These are phyloP conservation scores for Daedalea quercina DNA, from an alignment of 768 basidiomycete genomes.

Conservation along the genomic window DNA sequence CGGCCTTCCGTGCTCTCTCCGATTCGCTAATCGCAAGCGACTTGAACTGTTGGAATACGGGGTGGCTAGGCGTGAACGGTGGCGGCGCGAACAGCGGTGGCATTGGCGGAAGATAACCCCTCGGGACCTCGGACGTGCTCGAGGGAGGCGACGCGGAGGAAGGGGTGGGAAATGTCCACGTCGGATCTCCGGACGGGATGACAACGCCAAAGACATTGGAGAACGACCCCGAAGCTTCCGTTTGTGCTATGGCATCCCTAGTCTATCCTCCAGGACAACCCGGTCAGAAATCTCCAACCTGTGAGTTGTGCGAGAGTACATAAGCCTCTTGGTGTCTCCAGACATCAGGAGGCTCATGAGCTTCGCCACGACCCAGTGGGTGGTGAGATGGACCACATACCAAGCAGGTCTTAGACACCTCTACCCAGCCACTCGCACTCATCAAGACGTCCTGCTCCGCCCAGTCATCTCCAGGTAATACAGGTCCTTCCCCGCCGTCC, in stretches of 20 bases:
- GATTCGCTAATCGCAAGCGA: conserved; percentile 51
- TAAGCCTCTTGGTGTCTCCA: background rate
- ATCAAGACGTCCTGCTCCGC: conserved; percentile 67
- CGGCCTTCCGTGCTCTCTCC: conserved; percentile 42
- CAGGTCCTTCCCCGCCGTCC: conserved; percentile 54
- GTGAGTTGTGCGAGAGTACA: background rate
- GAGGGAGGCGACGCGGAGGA: background rate
- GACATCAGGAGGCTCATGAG: background rate
- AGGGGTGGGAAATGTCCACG: background rate
- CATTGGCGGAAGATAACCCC: conserved; percentile 38
- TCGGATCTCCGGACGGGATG: background rate
- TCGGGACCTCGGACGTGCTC: conserved; percentile 13
- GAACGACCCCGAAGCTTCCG: conserved; percentile 28
- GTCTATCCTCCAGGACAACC: conserved; percentile 11
- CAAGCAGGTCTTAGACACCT: conserved; percentile 57
- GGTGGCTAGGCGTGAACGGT: conserved; percentile 72
- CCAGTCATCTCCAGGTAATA: conserved; percentile 72
- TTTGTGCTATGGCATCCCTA: conserved; percentile 18
- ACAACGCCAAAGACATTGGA: conserved; percentile 24
- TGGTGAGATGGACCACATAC: conserved; percentile 38
- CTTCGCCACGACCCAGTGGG: background rate
- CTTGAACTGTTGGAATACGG: conserved; percentile 60
- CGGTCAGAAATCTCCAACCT: background rate
- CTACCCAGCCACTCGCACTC: conserved; percentile 66
- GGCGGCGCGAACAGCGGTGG: conserved; percentile 65